Conservation (phyloP, 352 stramenopile species). For the Elongisporangium prolatum region DNA sequence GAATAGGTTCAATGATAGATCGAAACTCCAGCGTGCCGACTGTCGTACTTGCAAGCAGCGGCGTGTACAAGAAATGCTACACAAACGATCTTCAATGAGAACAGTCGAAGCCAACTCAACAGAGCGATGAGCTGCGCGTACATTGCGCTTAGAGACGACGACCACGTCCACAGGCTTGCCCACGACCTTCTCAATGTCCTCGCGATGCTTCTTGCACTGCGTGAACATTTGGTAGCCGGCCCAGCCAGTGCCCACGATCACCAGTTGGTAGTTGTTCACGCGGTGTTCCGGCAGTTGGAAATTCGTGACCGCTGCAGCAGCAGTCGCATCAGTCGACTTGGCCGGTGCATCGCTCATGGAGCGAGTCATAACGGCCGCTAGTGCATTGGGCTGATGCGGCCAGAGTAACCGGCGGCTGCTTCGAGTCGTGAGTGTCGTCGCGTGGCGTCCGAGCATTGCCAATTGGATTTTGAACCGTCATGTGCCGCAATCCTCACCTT, state of each 20-base stretch:
- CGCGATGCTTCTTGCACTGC: conserved; percentile 69
- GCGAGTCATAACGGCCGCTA: no score
- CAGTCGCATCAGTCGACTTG: no score
- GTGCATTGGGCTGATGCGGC: no score
- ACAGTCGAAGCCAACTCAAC: neutral
- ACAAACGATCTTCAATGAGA: no score
- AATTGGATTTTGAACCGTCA: no score
- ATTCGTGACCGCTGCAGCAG: no score
- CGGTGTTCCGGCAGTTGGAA: no score
- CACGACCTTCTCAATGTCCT: conserved; percentile 60
- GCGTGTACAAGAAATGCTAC: conserved; percentile 98
- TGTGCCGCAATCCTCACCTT: no score
- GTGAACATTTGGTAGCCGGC: conserved; percentile 74
- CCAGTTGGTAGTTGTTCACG: conserved; percentile 72
- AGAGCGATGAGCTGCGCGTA: conserved; percentile 20
- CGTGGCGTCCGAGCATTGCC: no score
- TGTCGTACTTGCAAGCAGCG: conserved; percentile 93
- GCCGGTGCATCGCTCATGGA: no score
- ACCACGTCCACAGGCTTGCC: conserved; percentile 65
- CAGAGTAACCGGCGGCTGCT: no score
- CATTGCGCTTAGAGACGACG: conserved; percentile 78
- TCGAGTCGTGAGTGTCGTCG: no score
- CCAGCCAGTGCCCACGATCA: conserved; percentile 78
- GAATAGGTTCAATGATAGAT: conserved; percentile 95
- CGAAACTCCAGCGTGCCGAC: conserved; percentile 96